Conservation (phyloP, 768 basidiomycete genomes). For the Naematelia encephala region DNA sequence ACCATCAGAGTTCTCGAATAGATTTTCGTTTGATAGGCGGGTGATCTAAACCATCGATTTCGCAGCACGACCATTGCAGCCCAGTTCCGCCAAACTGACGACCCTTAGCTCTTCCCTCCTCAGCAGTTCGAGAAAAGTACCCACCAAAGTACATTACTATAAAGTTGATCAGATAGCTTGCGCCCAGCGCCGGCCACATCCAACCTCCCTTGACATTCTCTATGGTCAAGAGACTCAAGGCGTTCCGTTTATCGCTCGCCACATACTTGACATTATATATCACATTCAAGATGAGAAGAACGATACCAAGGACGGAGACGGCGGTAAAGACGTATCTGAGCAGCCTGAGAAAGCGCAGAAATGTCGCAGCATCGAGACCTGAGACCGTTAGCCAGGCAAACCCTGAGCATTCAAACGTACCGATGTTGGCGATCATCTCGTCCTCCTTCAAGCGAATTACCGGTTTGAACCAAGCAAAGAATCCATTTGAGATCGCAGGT, state of each 20-base stretch:
- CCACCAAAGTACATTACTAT: slow-evolving; percentile 39
- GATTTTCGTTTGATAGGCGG: slow-evolving; percentile 74
- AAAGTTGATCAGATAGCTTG: slow-evolving; percentile 70
- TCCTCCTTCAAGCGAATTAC: slow-evolving; percentile 78
- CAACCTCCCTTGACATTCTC: slow-evolving; percentile 69
- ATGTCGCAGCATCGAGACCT: slow-evolving; percentile 90
- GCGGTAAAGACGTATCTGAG: slow-evolving; percentile 56
- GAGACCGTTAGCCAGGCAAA: slow-evolving; percentile 50
- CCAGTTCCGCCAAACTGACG: slow-evolving; percentile 48
- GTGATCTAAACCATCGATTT: slow-evolving; percentile 68
- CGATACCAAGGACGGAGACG: slow-evolving; percentile 46
- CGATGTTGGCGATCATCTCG: slow-evolving; percentile 62
- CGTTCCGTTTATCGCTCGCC: slow-evolving; percentile 52
- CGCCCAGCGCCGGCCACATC: slow-evolving; percentile 79
- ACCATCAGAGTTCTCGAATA: slow-evolving; percentile 83
- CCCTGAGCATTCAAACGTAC: slow-evolving; percentile 14
- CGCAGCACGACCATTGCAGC: slow-evolving; percentile 70
- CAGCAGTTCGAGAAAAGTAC: background rate
- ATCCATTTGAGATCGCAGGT: slow-evolving; percentile 67
- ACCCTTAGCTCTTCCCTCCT: background rate
- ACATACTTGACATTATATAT: slow-evolving; percentile 75
- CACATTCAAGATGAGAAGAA: slow-evolving; percentile 78
- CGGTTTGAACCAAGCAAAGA: slow-evolving; percentile 87
- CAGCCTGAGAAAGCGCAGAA: slow-evolving; percentile 85
- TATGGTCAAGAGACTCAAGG: slow-evolving; percentile 65